Base-by-base conservation (phyloP, 352 stramenopile species). In the Elongisporangium senticosum region DNA sequence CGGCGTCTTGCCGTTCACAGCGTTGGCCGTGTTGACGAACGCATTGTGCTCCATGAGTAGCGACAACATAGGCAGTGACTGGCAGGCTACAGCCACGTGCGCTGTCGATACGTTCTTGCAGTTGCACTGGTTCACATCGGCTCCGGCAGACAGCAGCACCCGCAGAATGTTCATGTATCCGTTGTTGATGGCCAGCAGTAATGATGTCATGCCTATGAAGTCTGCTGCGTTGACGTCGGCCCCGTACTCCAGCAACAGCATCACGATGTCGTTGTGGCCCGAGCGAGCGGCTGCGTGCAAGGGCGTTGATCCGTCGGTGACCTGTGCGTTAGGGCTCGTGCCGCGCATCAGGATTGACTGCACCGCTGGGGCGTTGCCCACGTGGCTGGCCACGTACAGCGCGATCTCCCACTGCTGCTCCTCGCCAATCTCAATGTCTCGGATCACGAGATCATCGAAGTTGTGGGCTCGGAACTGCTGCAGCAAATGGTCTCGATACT, bases 41-140 rank as follows among this genome's bases (percentile, higher is more conserved):
- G 77, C 77, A 10, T 80, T 74, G 20, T 70, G 63, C 48, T 78
- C 66, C 8, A 86, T 62, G 15, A 86, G 62, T 3, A 86, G 52
- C 39, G 65, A 58, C 28, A 89, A 55, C 0, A 85, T 60, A 4
- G 62, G 58, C 6, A 79, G 19, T 6, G 64, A 63, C 43, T 82
- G 66, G 43, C 61, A 77, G n/a, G 70, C 75, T 20, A 83, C 73
- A 0, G 79, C 77, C 13, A 85, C 67, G 37, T 86, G 76, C 7
- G 75, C 65, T 13, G 75, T 63, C 47, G 77, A 83, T 2, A 87
- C 67, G 24, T 56, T 74, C n/a, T 76, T 62, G 7, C 49, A 20
- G 40, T 74, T 84, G 60, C 63, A 67, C 21, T 74, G 23, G 56
- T 87, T 83, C 17, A 86, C 75, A 24, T 89, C 72, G 17, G 75